Conservation (phyloP, 257 asterid species). For the Fraxinus anomala region DNA sequence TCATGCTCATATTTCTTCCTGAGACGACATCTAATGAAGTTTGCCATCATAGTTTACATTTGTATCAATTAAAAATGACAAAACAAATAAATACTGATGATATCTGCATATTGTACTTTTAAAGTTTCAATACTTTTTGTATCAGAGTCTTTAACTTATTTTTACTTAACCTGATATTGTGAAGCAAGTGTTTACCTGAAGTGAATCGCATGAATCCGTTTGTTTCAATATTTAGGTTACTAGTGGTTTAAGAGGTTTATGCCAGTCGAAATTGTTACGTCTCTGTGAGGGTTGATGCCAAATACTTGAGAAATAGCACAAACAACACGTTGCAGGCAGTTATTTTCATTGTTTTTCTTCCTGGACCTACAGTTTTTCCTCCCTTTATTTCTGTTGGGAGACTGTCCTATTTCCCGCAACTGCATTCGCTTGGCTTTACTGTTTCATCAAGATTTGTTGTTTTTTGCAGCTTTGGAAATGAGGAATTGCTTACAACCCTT, state of each 20-base stretch:
- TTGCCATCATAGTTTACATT: neutral
- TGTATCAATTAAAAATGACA: neutral
- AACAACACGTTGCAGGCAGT: neutral
- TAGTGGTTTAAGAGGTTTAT: neutral
- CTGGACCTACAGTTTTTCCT: neutral
- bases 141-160: neutral
- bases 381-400: conserved; percentile 5
- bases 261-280: neutral
- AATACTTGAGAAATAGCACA: neutral
- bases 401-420: neutral
- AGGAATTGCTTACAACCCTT: conserved; percentile 72
- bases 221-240: neutral
- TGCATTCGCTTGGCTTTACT: neutral
- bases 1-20: conserved; percentile 3
- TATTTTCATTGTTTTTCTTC: neutral
- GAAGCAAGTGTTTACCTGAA: neutral
- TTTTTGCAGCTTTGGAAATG: conserved; percentile 75
- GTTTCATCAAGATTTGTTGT: conserved; percentile 20
- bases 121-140: neutral
- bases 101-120: neutral
- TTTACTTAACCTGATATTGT: neutral
- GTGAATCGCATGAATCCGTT: neutral
- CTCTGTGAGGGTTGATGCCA: neutral
- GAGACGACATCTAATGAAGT: conserved; percentile 13
- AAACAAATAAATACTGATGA: neutral